Evolutionary conservation across 2,329 filamentous ascomycete species (phyloP), one percentile per base, ranked within the genome.

Genomic region (Stachybotrys echinatus): DNA sequence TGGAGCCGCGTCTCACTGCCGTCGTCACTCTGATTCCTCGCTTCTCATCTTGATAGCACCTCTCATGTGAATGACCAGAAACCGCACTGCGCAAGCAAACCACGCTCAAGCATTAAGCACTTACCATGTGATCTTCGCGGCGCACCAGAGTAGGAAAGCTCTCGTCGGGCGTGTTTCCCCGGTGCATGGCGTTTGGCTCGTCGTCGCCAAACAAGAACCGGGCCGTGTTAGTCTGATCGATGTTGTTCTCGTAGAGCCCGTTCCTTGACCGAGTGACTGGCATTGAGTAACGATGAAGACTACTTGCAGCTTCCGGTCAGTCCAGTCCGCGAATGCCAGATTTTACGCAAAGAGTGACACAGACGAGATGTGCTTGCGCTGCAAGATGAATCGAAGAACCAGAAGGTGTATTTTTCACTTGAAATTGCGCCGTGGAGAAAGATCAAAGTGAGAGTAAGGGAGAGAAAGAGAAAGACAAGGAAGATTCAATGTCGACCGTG

Each of bases 211-310:
- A 95, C 37, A 96, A 76, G 62, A 95, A 95, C 49, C 88, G 85
- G 22, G 89, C 82, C 12, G 89, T 91, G 70, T 94, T 92, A 61
- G 90, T 90, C 58, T 89, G 86, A 54, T 94, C 91, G 50, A 95
- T 74, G 38, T 81, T 80, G 59, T 84, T 77, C 56, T 85, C 84
- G 62, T 87, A 84, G 59, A 84, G 72, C 54, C 85, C 81, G 57
- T 77, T 83, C 57, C 86, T 81, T 56, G 84, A 82, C 52, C 80
- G 80, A 45, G 87, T 89, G 47, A 92, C 88, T 27, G 92, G 92
- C 88, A 96, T 92, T 5, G 92, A 96, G 69, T 95, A 95, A 56
- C 92, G 87, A 66, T 96, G 95, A 53, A 86, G 77, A 58, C 89
- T 95, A 59, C 59, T 54, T 53, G 60, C 52, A 37, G 39, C n/a